Percentiles rank a stretch among this genome's conserved stretches.
Evolutionary conservation across 2,329 filamentous ascomycete genomes (phyloP).

Genomic region (Colletotrichum graminicola): DNA sequence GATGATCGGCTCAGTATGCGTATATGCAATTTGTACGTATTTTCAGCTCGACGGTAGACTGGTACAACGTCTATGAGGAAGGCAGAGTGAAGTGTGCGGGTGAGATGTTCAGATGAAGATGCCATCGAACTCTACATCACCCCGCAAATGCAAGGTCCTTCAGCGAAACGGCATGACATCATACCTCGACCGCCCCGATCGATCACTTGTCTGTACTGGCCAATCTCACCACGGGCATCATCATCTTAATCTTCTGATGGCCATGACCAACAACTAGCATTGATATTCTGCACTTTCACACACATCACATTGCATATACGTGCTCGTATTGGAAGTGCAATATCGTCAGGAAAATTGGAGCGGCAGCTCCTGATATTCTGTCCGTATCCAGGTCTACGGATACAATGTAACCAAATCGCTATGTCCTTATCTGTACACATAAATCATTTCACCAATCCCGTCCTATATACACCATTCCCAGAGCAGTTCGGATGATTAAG

Average conservation of each 20-base stretch:
- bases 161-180: slow-evolving; percentile 23
- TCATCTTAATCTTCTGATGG: neutral
- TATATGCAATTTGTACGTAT: neutral
- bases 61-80: neutral
- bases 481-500: neutral
- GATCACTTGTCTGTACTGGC: no score
- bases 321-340: neutral
- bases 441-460: slow-evolving; percentile 35
- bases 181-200: neutral
- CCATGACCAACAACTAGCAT: neutral
- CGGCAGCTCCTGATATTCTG: slow-evolving; percentile 14
- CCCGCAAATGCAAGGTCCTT: slow-evolving; percentile 8
- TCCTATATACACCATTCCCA: slow-evolving; percentile 25
- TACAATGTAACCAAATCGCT: slow-evolving; percentile 39
- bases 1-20: neutral
- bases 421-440: slow-evolving; percentile 29
- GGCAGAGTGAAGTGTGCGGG: neutral
- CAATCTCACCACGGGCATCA: neutral
- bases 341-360: slow-evolving; percentile 3
- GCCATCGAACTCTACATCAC: neutral
- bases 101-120: neutral
- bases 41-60: no score
- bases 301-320: neutral
- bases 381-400: slow-evolving; percentile 34
- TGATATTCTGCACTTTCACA: neutral